These are phyloP conservation scores for Boletus pseudo-olivaceus DNA, from an alignment of 768 basidiomycete genomes.

Conservation along the genomic window DNA sequence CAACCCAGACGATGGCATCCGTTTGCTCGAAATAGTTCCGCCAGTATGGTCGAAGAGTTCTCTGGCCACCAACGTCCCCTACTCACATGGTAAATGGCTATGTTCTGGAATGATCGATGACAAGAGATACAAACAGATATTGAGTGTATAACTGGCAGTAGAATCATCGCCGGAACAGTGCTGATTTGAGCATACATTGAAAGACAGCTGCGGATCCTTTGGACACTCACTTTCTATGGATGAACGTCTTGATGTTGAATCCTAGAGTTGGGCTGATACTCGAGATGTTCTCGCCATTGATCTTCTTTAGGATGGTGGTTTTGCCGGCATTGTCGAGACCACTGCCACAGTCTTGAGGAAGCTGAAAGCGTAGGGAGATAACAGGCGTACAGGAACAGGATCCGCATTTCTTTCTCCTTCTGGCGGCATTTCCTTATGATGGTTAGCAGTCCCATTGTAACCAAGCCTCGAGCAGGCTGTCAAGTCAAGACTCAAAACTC, in stretches of 20 bases:
- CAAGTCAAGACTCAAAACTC: too few relatives aligned
- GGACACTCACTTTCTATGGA: conserved; percentile 73
- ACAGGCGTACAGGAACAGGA: conserved; percentile 78
- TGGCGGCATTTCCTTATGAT: conserved; percentile 94
- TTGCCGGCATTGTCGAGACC: conserved; percentile 99
- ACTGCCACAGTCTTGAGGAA: conserved; percentile 41
- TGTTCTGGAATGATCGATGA: conserved; percentile 30
- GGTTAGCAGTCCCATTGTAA: conserved; percentile 84
- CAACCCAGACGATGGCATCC: conserved; percentile 97
- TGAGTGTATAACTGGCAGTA: conserved; percentile 39
- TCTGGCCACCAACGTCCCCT: conserved; percentile 99
- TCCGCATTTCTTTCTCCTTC: conserved; percentile 95
- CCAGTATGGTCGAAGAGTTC: conserved; percentile 96
- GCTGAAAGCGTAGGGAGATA: conserved; percentile 2
- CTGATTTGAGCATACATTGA: conserved; percentile 15
- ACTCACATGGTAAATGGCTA: conserved; percentile 71
- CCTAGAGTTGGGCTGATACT: conserved; percentile 91
- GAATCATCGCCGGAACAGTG: conserved; percentile 24
- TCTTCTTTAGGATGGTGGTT: conserved; percentile 94
- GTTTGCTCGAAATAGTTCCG: conserved; percentile 99
- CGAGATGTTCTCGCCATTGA: conserved; percentile 88
- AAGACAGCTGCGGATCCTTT: conserved; percentile 17
- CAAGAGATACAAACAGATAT: conserved; percentile 36
- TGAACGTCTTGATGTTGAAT: conserved; percentile 98
- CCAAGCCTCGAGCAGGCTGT: not conserved